Evolutionary conservation across 2,329 filamentous ascomycete genomes (phyloP).

Genomic region (Colletotrichum falcatum): DNA sequence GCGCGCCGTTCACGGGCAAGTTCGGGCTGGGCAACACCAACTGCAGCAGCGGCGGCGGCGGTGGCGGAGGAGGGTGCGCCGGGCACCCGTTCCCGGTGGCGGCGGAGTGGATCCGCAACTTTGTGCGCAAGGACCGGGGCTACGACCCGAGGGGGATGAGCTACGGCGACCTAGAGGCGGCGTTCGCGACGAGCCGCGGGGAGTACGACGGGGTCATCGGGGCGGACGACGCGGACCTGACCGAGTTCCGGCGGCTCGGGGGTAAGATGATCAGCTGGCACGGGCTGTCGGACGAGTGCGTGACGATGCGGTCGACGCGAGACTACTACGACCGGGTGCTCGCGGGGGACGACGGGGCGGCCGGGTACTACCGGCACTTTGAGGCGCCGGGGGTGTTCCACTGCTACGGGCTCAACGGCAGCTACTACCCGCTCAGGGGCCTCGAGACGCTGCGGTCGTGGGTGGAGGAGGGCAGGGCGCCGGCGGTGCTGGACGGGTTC

Average conservation of each 20-base stretch:
- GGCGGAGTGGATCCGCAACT: constrained; percentile 38
- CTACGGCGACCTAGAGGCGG: constrained; percentile 24
- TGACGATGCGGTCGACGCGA: constrained; percentile 51
- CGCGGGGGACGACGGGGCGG: constrained; percentile 18
- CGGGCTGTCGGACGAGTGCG: constrained; percentile 53
- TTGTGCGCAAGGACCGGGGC: constrained; percentile 28
- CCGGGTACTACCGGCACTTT: constrained; percentile 63
- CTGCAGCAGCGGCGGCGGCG: too few species aligned
- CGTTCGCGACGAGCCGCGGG: constrained; percentile 18
- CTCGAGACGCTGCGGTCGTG: constrained; percentile 35
- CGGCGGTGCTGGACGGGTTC: constrained; percentile 28
- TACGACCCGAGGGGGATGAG: constrained; percentile 30
- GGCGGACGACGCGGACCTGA: constrained; percentile 47
- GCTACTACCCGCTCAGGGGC: constrained; percentile 35
- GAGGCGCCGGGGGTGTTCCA: constrained; percentile 64
- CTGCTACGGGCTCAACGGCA: constrained; percentile 49
- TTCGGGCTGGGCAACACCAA: constrained; percentile 38
- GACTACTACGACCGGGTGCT: constrained; percentile 46
- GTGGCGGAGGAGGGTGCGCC: constrained; percentile 3
- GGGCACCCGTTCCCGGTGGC: constrained; percentile 38
- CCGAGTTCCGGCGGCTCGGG: constrained; percentile 49
- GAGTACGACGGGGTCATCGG: constrained; percentile 45
- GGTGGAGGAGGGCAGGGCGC: constrained; percentile 33
- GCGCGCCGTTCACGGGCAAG: constrained; percentile 36
- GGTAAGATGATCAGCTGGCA: constrained; percentile 59